Conservation (phyloP, 768 basidiomycete species). For the Pleurotus pulmonarius region DNA sequence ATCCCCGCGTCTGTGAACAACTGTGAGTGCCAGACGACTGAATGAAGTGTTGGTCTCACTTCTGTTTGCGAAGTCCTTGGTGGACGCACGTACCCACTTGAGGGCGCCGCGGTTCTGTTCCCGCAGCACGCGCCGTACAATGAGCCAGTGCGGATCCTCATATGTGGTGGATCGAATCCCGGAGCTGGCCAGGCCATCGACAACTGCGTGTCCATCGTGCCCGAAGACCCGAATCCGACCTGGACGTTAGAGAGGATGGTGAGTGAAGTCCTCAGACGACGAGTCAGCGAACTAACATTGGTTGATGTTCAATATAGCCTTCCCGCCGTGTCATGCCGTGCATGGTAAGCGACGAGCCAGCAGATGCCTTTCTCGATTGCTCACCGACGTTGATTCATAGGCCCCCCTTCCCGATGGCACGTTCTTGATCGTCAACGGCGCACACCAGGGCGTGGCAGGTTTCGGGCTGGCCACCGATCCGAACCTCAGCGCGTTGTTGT, state of each 20-base stretch:
- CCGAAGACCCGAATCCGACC: slow-evolving; percentile 55
- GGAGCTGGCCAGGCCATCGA: slow-evolving; percentile 53
- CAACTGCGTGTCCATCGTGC: slow-evolving; percentile 68
- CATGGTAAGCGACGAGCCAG: slow-evolving; percentile 30
- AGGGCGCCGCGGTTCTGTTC: slow-evolving; percentile 66
- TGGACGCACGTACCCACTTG: slow-evolving; percentile 75
- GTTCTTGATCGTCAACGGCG: slow-evolving; percentile 58
- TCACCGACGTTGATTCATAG: not conserved
- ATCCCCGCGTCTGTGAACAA: slow-evolving; percentile 73
- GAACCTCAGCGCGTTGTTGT: slow-evolving; percentile 46
- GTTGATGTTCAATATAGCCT: slow-evolving; percentile 36
- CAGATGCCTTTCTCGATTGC: not conserved
- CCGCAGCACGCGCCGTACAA: slow-evolving; percentile 74
- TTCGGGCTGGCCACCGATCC: slow-evolving; percentile 50
- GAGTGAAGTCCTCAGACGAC: slow-evolving; percentile 14
- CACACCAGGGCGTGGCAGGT: slow-evolving; percentile 50
- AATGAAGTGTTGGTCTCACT: not conserved
- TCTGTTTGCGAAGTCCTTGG: slow-evolving; percentile 38
- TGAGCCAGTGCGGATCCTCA: slow-evolving; percentile 59
- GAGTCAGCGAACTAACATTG: not conserved
- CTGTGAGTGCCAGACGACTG: slow-evolving; percentile 29
- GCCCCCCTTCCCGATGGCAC: slow-evolving; percentile 52
- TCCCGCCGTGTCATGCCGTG: slow-evolving; percentile 77
- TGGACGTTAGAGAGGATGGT: slow-evolving; percentile 84
- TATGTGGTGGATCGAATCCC: slow-evolving; percentile 74